Conservation (phyloP, 2,329 filamentous ascomycete genomes). For the Cercospora sesami region DNA sequence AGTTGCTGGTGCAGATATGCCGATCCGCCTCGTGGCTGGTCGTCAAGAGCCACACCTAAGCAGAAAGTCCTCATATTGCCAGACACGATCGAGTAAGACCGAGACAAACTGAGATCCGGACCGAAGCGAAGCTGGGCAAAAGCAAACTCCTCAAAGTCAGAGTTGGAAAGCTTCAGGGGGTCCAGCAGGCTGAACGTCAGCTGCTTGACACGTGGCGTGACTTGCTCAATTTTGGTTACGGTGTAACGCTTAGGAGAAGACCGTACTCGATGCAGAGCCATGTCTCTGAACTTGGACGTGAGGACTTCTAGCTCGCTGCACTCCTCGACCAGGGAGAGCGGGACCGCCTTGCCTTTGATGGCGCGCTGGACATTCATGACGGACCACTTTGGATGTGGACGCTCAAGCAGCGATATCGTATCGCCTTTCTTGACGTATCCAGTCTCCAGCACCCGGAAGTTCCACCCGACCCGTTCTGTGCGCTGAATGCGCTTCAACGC, state of each 20-base stretch:
- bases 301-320: conserved; percentile 40
- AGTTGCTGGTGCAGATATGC: conserved; percentile 56
- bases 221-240: background rate
- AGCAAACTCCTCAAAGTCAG: conserved; percentile 47
- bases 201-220: conserved; percentile 17
- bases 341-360: conserved; percentile 54
- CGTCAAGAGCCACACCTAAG: conserved; percentile 60
- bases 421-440: conserved; percentile 60
- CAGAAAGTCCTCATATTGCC: conserved; percentile 55
- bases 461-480: conserved; percentile 22
- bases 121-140: conserved; percentile 60
- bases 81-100: conserved; percentile 62
- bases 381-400: conserved; percentile 61
- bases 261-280: conserved; percentile 35
- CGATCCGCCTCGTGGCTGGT: conserved; percentile 61
- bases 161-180: conserved; percentile 23
- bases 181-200: conserved; percentile 15
- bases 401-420: conserved; percentile 56
- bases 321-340: conserved; percentile 50
- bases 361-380: conserved; percentile 59
- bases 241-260: conserved; percentile 37
- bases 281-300: conserved; percentile 10
- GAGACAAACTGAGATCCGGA: conserved; percentile 51
- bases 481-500: conserved; percentile 18
- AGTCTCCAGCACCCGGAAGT: conserved; percentile 19